Conservation (phyloP, 352 stramenopile species). For the Phytopythium oedochilum region DNA sequence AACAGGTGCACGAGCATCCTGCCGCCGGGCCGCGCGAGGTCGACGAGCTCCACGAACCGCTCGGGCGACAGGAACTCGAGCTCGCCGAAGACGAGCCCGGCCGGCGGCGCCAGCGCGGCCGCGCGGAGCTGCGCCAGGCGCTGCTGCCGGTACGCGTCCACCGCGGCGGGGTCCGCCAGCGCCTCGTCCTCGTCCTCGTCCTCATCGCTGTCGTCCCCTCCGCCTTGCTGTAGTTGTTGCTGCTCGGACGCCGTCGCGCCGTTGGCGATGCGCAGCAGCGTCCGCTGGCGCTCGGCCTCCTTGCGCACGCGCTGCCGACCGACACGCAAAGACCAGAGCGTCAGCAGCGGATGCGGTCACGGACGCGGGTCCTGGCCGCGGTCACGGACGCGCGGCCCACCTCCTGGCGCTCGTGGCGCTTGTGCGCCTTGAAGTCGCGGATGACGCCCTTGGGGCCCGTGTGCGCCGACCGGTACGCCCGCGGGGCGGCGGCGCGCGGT, state of each 20-base stretch:
- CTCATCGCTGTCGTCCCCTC: slow-evolving; percentile 21
- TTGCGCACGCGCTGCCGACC: slow-evolving; percentile 28
- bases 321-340: no score
- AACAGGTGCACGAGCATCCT: slow-evolving; percentile 60
- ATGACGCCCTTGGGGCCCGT: slow-evolving; percentile 81
- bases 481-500: slow-evolving; percentile 19
- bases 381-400: slow-evolving; percentile 8
- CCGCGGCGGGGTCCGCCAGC: slow-evolving; percentile 50
- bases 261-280: slow-evolving; percentile 64
- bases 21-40: slow-evolving; percentile 14
- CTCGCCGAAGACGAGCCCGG: slow-evolving; percentile 39
- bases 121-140: slow-evolving; percentile 66
- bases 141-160: slow-evolving; percentile 55
- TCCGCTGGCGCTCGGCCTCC: slow-evolving; percentile 41
- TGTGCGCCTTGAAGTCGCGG: slow-evolving; percentile 81
- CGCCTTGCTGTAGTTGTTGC: background rate
- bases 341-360: no score
- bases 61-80: slow-evolving; percentile 52
- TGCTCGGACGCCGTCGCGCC: slow-evolving; percentile 16
- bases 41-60: slow-evolving; percentile 49
- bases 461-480: slow-evolving; percentile 55
- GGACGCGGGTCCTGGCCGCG: no score
- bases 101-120: slow-evolving; percentile 6
- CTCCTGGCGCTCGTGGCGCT: slow-evolving; percentile 53
- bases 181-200: slow-evolving; percentile 40